These are phyloP conservation scores for Hypoxylon sp. DNA, from an alignment of 2,329 filamentous ascomycete genomes.

Conservation along the genomic window DNA sequence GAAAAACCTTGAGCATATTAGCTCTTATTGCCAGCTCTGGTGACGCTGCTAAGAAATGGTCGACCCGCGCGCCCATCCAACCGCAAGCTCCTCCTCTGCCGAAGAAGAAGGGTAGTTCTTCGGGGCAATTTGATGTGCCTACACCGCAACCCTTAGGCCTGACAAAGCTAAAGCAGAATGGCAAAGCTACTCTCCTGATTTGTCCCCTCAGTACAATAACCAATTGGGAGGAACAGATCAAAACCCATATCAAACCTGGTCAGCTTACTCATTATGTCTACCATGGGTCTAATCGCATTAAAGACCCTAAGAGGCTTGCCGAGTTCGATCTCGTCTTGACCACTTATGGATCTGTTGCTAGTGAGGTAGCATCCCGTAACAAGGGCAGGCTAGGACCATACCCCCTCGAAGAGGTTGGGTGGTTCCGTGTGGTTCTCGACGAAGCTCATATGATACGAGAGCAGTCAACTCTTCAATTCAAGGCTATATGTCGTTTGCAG, in stretches of 20 bases:
- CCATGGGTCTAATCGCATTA: constrained; percentile 80
- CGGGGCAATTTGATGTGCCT: constrained; percentile 50
- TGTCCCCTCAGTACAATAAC: constrained; percentile 90
- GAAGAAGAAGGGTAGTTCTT: constrained; percentile 49
- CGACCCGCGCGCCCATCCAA: constrained; percentile 59
- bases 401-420: constrained; percentile 81
- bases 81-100: constrained; percentile 51
- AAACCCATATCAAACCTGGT: constrained; percentile 74
- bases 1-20: constrained; percentile 86
- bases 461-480: constrained; percentile 80
- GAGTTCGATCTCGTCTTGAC: constrained; percentile 87
- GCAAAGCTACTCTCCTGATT: constrained; percentile 82
- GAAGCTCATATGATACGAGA: constrained; percentile 96
- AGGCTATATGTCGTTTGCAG: constrained; percentile 81
- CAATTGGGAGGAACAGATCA: constrained; percentile 95
- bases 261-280: constrained; percentile 81
- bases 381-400: constrained; percentile 66
- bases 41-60: constrained; percentile 70
- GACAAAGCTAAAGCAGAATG: constrained; percentile 69
- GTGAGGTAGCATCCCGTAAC: constrained; percentile 74
- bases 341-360: constrained; percentile 87
- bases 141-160: constrained; percentile 56
- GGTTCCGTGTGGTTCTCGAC: constrained; percentile 93
- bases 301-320: constrained; percentile 72
- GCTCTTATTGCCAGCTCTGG: constrained; percentile 76